Percentiles rank a stretch among this genome's conserved stretches.
Conservation (phyloP, 257 asterid species). For the Fraxinus excelsior region DNA sequence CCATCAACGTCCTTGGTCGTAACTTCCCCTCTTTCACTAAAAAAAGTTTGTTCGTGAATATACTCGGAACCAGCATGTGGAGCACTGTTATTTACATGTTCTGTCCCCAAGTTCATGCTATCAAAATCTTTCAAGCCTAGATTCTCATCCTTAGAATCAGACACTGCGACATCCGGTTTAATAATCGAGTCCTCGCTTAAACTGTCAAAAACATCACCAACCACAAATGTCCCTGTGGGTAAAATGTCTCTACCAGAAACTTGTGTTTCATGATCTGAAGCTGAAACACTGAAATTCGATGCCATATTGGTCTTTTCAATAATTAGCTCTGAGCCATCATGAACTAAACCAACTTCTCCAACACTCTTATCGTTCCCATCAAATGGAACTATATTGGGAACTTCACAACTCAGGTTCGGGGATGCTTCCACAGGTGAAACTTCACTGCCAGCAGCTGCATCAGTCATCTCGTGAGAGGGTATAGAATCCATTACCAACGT, state of each 20-base stretch:
- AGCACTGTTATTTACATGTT: constrained; percentile 20
- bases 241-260: constrained; percentile 19
- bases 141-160: constrained; percentile 32
- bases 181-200: constrained; percentile 24
- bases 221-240: constrained; percentile 12
- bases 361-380: constrained; percentile 23
- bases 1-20: constrained; percentile 43
- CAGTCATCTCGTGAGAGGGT: constrained; percentile 25
- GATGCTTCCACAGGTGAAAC: constrained; percentile 14
- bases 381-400: constrained; percentile 7
- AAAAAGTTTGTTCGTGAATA: constrained; percentile 30
- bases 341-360: constrained; percentile 27
- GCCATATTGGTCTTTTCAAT: constrained; percentile 14
- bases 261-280: constrained; percentile 19
- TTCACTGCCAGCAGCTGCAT: constrained; percentile 20
- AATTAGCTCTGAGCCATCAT: constrained; percentile 9
- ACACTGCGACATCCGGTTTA: constrained; percentile 26
- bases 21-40: constrained; percentile 40
- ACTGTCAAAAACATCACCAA: constrained; percentile 5
- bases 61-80: constrained; percentile 31
- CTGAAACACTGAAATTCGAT: constrained; percentile 3
- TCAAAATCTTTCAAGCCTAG: constrained; percentile 25
- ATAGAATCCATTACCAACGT: constrained; percentile 21
- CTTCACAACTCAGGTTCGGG: constrained; percentile 18
- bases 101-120: constrained; percentile 24